These are phyloP conservation scores for Aspergillus ochraceoroseus DNA, from an alignment of 2,329 filamentous ascomycete genomes.

Conservation along the genomic window DNA sequence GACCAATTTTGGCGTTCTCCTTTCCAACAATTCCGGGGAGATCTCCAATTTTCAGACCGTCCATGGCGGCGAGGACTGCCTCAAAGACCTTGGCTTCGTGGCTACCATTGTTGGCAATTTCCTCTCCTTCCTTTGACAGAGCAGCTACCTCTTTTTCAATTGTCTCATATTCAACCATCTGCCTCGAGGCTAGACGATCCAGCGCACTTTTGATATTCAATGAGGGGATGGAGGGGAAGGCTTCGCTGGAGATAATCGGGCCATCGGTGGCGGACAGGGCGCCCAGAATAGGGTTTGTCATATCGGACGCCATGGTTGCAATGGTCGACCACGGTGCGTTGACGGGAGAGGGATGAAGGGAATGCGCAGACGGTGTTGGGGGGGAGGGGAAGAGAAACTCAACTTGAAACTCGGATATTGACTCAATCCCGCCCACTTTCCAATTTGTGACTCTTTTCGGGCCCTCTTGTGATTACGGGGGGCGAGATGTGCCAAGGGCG, in stretches of 20 bases:
- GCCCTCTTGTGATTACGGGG: conserved; percentile 25
- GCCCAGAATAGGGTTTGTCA: conserved; percentile 61
- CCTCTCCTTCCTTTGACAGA: conserved; percentile 69
- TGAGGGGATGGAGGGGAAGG: conserved; percentile 63
- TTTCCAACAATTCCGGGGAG: conserved; percentile 50
- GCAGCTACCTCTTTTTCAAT: conserved; percentile 72
- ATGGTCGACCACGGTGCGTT: conserved; percentile 24
- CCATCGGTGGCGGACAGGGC: conserved; percentile 57
- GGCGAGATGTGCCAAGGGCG: conserved; percentile 22
- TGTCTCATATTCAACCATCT: conserved; percentile 82
- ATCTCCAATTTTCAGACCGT: conserved; percentile 75
- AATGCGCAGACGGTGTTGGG: conserved; percentile 5
- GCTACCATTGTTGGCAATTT: conserved; percentile 68
- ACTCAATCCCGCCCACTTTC: conserved; percentile 27
- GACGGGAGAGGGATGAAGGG: conserved; percentile 14
- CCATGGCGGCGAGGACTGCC: conserved; percentile 64
- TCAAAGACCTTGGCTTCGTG: conserved; percentile 80
- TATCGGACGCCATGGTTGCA: conserved; percentile 49
- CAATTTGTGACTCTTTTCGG: conserved; percentile 35
- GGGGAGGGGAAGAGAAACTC: too few species aligned
- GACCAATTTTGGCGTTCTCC: conserved; percentile 61
- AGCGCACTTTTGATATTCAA: conserved; percentile 76
- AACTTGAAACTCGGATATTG: conserved; percentile 14
- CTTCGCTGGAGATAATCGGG: conserved; percentile 62
- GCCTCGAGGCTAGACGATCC: conserved; percentile 75